Evolutionary conservation across 257 asterid genomes (phyloP).

Genomic region (Solanum sejunctum): DNA sequence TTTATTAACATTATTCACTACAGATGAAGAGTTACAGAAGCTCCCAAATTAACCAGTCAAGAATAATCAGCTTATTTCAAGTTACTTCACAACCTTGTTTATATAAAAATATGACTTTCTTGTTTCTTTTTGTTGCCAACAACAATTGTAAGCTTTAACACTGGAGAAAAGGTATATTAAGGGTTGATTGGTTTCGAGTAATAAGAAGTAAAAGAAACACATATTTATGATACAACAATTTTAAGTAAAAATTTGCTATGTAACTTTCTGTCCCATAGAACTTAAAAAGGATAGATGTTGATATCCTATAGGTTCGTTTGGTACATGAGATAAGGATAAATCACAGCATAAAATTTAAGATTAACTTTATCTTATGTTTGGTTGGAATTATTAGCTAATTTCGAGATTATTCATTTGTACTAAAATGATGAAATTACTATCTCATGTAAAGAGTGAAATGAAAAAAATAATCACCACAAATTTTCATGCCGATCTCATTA

Average conservation of each 20-base stretch:
- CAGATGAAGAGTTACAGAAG: not conserved
- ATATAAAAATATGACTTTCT: not conserved
- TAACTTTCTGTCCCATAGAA: not conserved
- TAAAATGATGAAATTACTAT: not conserved
- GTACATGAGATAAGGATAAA: not conserved
- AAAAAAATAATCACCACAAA: not conserved
- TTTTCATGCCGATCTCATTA: not conserved
- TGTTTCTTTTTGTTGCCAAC: not conserved
- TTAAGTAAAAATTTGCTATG: not conserved
- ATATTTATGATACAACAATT: not conserved
- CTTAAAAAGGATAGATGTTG: not conserved
- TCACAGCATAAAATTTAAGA: not conserved
- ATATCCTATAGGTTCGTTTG: not conserved
- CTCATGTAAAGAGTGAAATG: not conserved
- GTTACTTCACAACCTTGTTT: not conserved
- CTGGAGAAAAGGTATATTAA: not conserved
- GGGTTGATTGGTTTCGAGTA: not conserved
- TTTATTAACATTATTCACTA: not conserved
- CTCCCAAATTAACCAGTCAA: not conserved
- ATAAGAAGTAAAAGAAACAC: not conserved
- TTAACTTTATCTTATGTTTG: not conserved
- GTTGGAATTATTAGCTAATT: not conserved
- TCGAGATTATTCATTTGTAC: not conserved
- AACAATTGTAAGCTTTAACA: not conserved
- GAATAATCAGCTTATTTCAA: not conserved